A percentile compares a stretch with the other conserved stretches of the same genome.
Evolutionary conservation across 345 rosid genomes (phyloP).

Genomic region (Angophora floribunda): DNA sequence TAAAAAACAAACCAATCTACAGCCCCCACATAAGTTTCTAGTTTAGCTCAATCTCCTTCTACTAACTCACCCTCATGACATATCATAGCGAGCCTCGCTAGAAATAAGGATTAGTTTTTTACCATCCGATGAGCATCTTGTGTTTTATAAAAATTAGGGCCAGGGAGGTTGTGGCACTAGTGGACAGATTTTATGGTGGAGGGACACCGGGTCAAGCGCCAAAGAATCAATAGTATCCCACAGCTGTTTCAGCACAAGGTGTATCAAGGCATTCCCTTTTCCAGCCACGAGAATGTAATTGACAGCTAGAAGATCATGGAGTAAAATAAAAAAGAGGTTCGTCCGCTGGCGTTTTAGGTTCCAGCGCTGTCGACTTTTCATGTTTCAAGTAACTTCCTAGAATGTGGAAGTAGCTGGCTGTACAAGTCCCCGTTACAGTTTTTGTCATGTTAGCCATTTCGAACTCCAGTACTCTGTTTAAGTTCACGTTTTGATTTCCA

Average conservation of each 20-base stretch:
- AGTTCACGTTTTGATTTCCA: neutral
- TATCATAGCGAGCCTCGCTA: neutral
- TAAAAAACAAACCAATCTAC: neutral
- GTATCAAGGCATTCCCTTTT: neutral
- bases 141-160: neutral
- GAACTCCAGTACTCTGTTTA: neutral
- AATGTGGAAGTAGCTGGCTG: neutral
- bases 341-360: neutral
- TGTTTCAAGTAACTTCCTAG: neutral
- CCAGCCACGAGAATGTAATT: neutral
- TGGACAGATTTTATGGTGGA: neutral
- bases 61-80: neutral
- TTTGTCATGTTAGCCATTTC: neutral
- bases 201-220: neutral
- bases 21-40: neutral
- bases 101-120: neutral
- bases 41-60: neutral
- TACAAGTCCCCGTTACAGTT: neutral
- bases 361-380: neutral
- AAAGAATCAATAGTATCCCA: neutral
- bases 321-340: neutral
- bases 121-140: neutral
- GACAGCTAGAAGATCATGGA: neutral
- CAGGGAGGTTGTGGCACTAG: neutral
- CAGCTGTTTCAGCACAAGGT: neutral